A percentile compares a stretch with the other conserved stretches of the same genome.
phyloP scores from a whole-genome alignment of 2,329 filamentous ascomycete species.

The Neurospora sp. region DNA sequence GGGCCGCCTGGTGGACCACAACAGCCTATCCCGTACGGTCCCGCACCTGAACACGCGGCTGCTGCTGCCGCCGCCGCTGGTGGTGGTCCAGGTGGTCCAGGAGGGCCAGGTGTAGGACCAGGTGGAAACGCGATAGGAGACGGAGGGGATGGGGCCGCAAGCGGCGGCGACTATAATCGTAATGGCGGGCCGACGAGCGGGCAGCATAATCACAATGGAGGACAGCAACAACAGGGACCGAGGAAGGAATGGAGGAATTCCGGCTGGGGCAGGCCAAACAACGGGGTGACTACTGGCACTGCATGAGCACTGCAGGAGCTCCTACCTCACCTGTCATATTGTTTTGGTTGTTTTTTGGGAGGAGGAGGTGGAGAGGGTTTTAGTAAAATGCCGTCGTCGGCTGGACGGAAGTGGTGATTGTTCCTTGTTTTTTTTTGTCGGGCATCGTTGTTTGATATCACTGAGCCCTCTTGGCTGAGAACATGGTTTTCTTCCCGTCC shows the following conservation, averaged over 20 bases:
- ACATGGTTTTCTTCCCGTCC: background rate
- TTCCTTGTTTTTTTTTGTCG: background rate
- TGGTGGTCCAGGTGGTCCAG: background rate
- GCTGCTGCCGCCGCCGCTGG: background rate
- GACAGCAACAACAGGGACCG: conserved; percentile 31
- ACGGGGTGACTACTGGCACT: conserved; percentile 38
- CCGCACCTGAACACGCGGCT: background rate
- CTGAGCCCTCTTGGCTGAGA: background rate
- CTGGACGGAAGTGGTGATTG: background rate
- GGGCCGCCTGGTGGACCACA: background rate
- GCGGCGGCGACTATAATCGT: background rate
- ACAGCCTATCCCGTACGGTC: background rate
- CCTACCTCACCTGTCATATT: conserved; percentile 1
- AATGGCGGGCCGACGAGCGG: background rate
- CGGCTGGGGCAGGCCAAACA: conserved; percentile 40
- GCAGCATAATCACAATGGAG: background rate
- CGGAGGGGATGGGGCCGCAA: background rate
- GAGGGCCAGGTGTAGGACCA: background rate
- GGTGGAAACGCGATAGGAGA: background rate
- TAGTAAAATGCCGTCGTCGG: background rate
- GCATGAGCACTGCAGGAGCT: conserved; percentile 19
- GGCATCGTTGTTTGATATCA: background rate
- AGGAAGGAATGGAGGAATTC: conserved; percentile 50
- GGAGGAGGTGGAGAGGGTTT: background rate
- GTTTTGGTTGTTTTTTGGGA: conserved; percentile 2